Base-by-base conservation (phyloP, 1,139 yeast genomes). In the Blastobotrys capitulatus region DNA sequence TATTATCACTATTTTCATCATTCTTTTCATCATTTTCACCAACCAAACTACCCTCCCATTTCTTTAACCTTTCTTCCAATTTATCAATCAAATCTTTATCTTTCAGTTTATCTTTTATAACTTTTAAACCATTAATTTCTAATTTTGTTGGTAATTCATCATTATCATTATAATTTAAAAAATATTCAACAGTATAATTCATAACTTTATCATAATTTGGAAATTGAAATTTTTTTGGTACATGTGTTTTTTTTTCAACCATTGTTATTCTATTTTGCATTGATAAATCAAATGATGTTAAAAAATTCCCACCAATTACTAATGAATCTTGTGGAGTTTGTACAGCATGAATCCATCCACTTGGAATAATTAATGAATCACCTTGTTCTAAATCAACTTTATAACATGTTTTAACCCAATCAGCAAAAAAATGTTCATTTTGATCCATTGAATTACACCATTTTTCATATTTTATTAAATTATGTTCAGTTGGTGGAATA, bases 281-380 rank as follows among this genome's bases (percentile, higher is more conserved):
- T 12, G 70, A 68, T 58, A 87, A 67, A 59, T 84, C 83, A 52
- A 79, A 69, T 41, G 80, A 63, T 0, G 95, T 86, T 31, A 89
- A 68, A 62, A 82, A 89, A 63, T 89, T 89, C 0, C 97, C 96
- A 1, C 97, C 96, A 49, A 89, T 79, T 2, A 89, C 89, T 1
- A 88, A 69, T 0, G 95, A 80, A 61, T 89, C 96, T 18, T 71
- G 70, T 0, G 95, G 94, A 0, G 96, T 88, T 60, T 81, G 80
- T 0, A 89, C 97, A 0, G 94, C 83, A 66, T 89, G 97, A 47
- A 89, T 88, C 95, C 96, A 89, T 0, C 96, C 96, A 47, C 95
- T 81, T 1, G 97, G 96, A 15, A 89, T 83, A 15, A 88, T 73
- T 65, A 89, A 75, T 25, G 88, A 75, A 62, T 89, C 96, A 0